Evolutionary conservation across 1,139 yeast genomes (phyloP), one percentile per base, ranked within the genome.

Genomic region (Taphrina wiesneri): DNA sequence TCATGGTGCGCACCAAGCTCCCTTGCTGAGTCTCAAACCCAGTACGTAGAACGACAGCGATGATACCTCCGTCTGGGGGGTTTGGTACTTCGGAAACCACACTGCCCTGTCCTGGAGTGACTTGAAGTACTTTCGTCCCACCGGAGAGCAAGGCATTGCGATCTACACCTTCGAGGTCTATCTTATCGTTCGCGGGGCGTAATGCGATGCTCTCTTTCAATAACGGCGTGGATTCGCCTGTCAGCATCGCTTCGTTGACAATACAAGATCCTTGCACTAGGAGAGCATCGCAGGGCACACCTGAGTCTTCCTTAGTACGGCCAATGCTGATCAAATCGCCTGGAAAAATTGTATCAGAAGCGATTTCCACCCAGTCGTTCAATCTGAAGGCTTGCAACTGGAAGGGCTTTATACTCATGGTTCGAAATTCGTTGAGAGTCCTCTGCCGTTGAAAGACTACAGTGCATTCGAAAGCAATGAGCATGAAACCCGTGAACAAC

Each of bases 11-110:
- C 67, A 93, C 99, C 70, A 93, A 84, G 65, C 96, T 88, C 74
- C 99, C 99, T 81, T 93, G 99, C 63, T 96, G 87, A 52, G 99
- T 93, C 79, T 93, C 99, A 75, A 93, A 93, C 11, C 99, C 99
- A 61, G 98, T 93, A 76, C 90, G 91, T 56, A 90, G 81, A 54
- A 92, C 98, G 68, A 88, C 80, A 15, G 98, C 99, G 63, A 92
- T 77, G 47, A 96, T 97, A 76, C 99, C 99, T 53, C 82, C 78
- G 77, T 95, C 98, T 47, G 99, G 99, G 45, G 83, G 75, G n/a
- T 68, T 64, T 39, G 78, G 78, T 25, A 78, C 68, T 11, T 85
- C 82, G 66, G 86, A 75, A 49, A 74, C 74, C 15, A 87, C 77
- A 21, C 75, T 72, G 69, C 81, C 82, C 28, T 96, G 90, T n/a